phyloP scores from a whole-genome alignment of 2,329 filamentous ascomycete genomes.

The Aulographum hederae region DNA sequence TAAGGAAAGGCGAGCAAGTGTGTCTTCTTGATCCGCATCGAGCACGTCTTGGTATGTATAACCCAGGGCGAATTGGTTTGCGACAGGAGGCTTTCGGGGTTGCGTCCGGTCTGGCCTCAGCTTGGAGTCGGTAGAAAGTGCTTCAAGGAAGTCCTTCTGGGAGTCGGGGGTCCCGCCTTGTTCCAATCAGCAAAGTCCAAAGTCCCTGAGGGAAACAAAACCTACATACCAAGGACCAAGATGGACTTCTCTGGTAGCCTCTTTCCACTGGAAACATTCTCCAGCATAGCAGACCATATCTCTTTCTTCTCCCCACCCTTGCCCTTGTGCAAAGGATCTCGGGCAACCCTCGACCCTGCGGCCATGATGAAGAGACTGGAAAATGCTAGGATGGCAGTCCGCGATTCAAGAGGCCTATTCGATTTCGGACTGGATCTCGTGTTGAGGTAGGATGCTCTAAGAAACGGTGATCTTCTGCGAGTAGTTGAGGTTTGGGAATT shows the following conservation, averaged over 20 bases:
- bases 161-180: constrained; percentile 65
- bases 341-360: too few species aligned
- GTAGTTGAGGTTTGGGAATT: too few species aligned
- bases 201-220: too few species aligned
- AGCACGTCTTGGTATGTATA: constrained; percentile 93
- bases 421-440: too few species aligned
- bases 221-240: constrained; percentile 58
- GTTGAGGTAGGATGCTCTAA: too few species aligned
- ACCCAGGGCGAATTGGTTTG: constrained; percentile 80
- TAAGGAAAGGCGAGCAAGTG: constrained; percentile 71
- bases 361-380: too few species aligned
- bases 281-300: constrained; percentile 87
- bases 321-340: constrained; percentile 26
- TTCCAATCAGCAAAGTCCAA: too few species aligned
- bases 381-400: too few species aligned
- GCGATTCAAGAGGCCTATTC: too few species aligned
- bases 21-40: constrained; percentile 88
- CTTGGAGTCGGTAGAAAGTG: constrained; percentile 19
- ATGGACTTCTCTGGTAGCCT: constrained; percentile 82
- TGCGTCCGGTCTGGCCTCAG: constrained; percentile 25
- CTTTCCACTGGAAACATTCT: constrained; percentile 78
- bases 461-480: too few species aligned
- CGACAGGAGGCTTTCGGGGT: constrained; percentile 48
- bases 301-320: constrained; percentile 60
- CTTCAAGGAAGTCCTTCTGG: constrained; percentile 63